Base-by-base conservation (phyloP, 2,329 filamentous ascomycete species). In the Hymenotorrendiella dingleyae region DNA sequence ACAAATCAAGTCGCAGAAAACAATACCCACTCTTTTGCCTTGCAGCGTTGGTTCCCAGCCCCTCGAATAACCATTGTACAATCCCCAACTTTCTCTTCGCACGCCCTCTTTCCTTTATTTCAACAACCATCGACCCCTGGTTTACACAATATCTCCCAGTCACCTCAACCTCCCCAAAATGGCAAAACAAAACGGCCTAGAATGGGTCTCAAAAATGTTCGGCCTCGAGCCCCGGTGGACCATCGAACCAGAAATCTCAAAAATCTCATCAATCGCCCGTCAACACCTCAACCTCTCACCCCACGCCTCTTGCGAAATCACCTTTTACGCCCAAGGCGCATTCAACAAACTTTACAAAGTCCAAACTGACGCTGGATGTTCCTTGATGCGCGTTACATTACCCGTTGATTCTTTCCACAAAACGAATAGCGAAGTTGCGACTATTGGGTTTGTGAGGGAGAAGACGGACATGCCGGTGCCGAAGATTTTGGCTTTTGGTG, bases 371-470 rank as follows among this genome's bases (percentile, higher is more conserved):
- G 45, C 41, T 39, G 52, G 24, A 35, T 47, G 20, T 47, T 62
- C 45, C 3, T 19, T 68, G 4, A 58, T 68, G 45, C 58, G 64
- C 12, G 55, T 67, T 10, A 52, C 61, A 4, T 54, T 67, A 6
- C 65, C 65, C 1, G 57, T 67, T 1, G 52, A 65, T 19, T 64
- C 45, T 40, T 55, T 8, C 63, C 62, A 55, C 49, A 69, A 69
- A 46, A 65, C 58, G 1, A 50, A 51, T 2, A 64, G 61, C 41
- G 66, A 69, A 40, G 65, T 66, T 1, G 62, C 62, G 1, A 69
- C 66, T 2, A 51, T 68, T 10, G 41, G 48, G 0, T 67, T 57
- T 50, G 43, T 69, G 11, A 43, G 47, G 4, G 40, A 52, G 4
- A 49, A 55, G 27, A 64, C 64, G 0, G 37, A 41, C 1, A 53